Evolutionary conservation across 2,329 filamentous ascomycete genomes (phyloP), one percentile per base, ranked within the genome.

Genomic region (Fusarium agapanthi): DNA sequence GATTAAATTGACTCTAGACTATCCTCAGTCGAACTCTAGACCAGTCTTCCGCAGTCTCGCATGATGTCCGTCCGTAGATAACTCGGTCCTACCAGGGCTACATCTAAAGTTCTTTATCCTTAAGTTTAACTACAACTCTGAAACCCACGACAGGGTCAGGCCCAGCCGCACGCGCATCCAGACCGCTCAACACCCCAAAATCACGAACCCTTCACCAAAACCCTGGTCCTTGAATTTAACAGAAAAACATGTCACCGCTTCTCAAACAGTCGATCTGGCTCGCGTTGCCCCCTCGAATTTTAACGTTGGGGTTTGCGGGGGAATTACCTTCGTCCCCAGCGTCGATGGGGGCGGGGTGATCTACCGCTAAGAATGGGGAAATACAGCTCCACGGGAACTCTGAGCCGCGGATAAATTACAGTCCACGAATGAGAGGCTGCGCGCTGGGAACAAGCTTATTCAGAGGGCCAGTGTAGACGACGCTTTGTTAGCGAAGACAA

Each of bases 311-410:
- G 68, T 66, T 71, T 71, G 68, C 67, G 61, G 68, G 68, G 68
- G 61, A 66, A 28, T 43, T 28, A 26, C 35, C 12, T 30, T 11
- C 40, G 43, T 34, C 22, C 28, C 15, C 30, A n/a, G 45, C 4
- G n/a, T 32, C 59, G 28, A 64, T 73, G 70, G 70, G 66, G 70
- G 71, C 70, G 71, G 71, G 66, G 66, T 41, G 62, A 65, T 73
- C 63, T 71, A 73, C 73, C 66, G 24, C 61, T 71, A 65, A 44
- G 16, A n/a, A 71, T 73, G 67, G 70, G 71, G 71, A 73, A 73
- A 73, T 71, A 61, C 28, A 62, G n/a, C 57, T 62, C 70, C 71
- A 73, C 71, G 71, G 71, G 47, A 73, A 65, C 22, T 28, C 57
- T 58, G 45, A 73, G 71, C 71, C 71, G 71, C 71, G 71, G 71